These are phyloP conservation scores for Chernovozyma sophiae-reginae DNA, from an alignment of 1,139 yeast genomes.

Conservation along the genomic window DNA sequence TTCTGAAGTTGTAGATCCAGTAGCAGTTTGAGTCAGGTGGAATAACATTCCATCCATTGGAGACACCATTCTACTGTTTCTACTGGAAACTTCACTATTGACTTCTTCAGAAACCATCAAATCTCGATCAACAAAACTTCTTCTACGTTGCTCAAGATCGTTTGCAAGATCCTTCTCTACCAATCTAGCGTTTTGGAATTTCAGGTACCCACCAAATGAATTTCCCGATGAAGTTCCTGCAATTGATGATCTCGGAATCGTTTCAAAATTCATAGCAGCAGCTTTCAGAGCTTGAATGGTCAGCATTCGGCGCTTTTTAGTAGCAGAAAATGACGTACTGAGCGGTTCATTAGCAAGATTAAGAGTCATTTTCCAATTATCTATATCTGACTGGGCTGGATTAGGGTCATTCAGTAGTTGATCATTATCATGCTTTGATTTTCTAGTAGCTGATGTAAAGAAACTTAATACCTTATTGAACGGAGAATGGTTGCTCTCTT, in stretches of 20 bases:
- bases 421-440: not conserved
- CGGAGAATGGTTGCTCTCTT: not conserved
- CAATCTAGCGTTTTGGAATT: not conserved
- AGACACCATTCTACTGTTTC: not conserved
- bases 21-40: not conserved
- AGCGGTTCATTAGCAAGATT: conserved; percentile 4
- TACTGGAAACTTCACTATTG: not conserved
- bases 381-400: not conserved
- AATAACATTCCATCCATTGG: conserved; percentile 5
- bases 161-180: conserved; percentile 2
- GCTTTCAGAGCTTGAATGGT: conserved; percentile 3
- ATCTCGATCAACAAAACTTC: conserved; percentile 1
- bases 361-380: conserved; percentile 1
- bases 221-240: not conserved
- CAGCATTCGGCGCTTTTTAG: conserved; percentile 4
- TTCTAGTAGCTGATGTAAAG: not conserved
- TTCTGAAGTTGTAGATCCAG: not conserved
- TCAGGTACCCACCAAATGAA: conserved; percentile 4
- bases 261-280: not conserved
- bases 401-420: not conserved
- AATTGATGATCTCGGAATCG: conserved; percentile 4
- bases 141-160: conserved; percentile 4
- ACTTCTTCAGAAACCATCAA: not conserved
- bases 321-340: conserved; percentile 1
- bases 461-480: not conserved